These are phyloP conservation scores for Carex cristatella DNA, from an alignment of 176 grass and related monocot genomes.

Conservation along the genomic window DNA sequence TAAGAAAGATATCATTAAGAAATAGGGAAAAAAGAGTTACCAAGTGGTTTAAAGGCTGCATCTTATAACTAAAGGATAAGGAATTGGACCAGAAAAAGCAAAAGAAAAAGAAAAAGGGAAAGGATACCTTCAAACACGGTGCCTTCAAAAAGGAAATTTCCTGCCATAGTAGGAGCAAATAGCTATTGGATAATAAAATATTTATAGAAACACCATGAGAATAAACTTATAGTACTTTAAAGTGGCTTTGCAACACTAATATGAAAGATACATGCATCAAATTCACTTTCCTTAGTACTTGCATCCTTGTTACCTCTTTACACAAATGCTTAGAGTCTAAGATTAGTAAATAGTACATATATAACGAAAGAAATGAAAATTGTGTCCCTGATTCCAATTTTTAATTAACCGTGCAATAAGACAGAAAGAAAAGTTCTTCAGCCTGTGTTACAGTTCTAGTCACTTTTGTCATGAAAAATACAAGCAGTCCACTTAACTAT, in stretches of 20 bases:
- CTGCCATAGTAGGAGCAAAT: neutral
- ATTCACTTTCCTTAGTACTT: constrained; percentile 3
- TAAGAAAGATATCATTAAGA: neutral
- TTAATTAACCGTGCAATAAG: no score
- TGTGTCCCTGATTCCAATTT: neutral
- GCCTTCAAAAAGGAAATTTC: neutral
- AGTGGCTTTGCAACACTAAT: neutral
- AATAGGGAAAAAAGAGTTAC: neutral
- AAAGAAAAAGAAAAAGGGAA: neutral
- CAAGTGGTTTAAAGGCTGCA: neutral
- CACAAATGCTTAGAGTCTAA: constrained; percentile 5
- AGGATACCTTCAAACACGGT: neutral
- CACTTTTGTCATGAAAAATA: no score
- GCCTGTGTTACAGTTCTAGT: no score
- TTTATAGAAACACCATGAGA: neutral
- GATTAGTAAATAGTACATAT: neutral
- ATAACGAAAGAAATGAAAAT: neutral
- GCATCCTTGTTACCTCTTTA: neutral
- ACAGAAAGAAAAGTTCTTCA: no score
- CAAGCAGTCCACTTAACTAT: no score
- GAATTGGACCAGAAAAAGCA: neutral
- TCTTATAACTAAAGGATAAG: neutral
- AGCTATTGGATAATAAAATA: neutral
- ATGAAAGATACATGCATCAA: neutral
- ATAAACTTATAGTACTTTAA: neutral